Evolutionary conservation across 192 early-diverging fungal genomes (phyloP).

Genomic region (Gonapodya sp.): DNA sequence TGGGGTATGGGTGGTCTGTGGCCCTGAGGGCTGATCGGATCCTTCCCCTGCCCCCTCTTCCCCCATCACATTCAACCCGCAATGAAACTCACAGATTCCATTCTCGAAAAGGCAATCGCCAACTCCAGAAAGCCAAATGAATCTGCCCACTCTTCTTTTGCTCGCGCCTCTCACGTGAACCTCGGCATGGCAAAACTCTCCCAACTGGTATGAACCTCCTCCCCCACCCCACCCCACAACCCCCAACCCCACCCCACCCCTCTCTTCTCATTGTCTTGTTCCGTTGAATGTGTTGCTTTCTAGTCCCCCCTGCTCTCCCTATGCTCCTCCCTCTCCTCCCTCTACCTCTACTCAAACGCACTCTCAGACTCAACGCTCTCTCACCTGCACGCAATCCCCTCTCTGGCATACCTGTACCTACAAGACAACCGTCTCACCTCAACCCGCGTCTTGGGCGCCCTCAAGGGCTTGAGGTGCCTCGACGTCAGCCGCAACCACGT

Average conservation of each 20-base stretch:
- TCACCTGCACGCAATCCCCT: not conserved
- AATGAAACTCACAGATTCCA: not conserved
- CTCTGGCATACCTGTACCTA: not conserved
- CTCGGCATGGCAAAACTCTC: not conserved
- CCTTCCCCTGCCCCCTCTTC: too few species aligned
- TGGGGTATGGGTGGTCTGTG: too few species aligned
- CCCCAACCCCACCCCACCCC: not conserved
- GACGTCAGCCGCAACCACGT: not conserved
- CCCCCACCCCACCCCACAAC: not conserved
- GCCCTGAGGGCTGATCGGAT: too few species aligned
- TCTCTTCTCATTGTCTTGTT: too few species aligned
- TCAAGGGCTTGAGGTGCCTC: not conserved
- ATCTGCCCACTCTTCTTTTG: not conserved
- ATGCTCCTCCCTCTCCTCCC: not conserved
- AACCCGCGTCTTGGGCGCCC: not conserved
- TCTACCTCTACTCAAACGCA: not conserved
- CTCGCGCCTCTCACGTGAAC: not conserved
- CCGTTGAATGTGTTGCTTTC: too few species aligned
- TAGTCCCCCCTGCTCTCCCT: not conserved
- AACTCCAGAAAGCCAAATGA: not conserved
- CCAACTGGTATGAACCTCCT: not conserved
- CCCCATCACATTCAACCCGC: not conserved
- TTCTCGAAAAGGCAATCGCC: not conserved
- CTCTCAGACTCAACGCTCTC: not conserved
- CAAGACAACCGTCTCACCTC: not conserved